phyloP scores from a whole-genome alignment of 1,284 basidiomycete genomes.

The Fomes fomentarius region DNA sequence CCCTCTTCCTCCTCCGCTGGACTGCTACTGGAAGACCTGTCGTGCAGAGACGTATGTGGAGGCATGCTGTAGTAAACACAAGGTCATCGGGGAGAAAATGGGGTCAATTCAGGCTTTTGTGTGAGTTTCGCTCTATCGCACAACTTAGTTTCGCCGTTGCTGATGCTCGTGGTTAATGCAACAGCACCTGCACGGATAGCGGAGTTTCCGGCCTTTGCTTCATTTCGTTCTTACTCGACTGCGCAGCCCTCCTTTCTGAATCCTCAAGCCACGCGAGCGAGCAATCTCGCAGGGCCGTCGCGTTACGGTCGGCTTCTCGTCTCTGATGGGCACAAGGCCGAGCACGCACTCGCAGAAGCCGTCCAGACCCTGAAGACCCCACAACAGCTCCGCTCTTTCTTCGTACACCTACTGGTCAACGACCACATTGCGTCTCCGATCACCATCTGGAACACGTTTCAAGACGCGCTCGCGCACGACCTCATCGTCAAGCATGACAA shows the following conservation, averaged over 20 bases:
- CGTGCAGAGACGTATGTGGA: background rate
- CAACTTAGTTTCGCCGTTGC: no score
- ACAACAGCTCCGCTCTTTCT: conserved; percentile 36
- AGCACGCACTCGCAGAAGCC: conserved; percentile 37
- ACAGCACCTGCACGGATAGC: no score
- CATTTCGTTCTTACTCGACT: background rate
- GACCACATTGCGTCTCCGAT: conserved; percentile 31
- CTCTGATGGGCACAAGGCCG: conserved; percentile 27
- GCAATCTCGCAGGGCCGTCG: conserved; percentile 13
- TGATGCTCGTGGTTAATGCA: no score
- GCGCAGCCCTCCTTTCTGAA: background rate
- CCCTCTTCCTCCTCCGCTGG: background rate
- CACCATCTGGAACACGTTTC: conserved; percentile 32
- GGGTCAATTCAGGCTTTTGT: background rate
- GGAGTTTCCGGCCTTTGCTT: no score
- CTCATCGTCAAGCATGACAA: conserved; percentile 28
- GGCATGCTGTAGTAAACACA: conserved; percentile 1
- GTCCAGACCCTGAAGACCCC: conserved; percentile 34
- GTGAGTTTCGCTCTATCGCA: background rate
- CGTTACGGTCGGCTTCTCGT: conserved; percentile 4
- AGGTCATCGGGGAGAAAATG: background rate
- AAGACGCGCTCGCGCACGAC: conserved; percentile 30
- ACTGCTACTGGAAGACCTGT: background rate
- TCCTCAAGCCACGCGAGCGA: background rate
- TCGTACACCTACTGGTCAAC: conserved; percentile 39